phyloP scores from a whole-genome alignment of 2,329 filamentous ascomycete species.

The Paradendryphiella salina region DNA sequence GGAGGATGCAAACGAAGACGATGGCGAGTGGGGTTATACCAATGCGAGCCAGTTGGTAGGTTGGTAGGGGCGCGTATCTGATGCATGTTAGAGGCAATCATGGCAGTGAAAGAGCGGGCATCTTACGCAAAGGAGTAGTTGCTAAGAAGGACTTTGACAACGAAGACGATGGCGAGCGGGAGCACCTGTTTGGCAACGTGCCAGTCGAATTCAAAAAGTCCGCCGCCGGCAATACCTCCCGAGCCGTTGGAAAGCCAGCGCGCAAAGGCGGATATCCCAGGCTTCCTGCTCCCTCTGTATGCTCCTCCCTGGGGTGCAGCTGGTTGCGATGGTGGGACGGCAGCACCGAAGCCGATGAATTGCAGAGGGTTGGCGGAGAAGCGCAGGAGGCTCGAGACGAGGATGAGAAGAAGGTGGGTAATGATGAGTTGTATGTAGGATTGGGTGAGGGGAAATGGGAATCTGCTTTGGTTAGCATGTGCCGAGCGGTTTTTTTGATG shows the following conservation, averaged over 20 bases:
- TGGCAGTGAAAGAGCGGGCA: neutral
- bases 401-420: slow-evolving; percentile 54
- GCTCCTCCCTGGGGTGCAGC: slow-evolving; percentile 38
- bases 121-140: slow-evolving; percentile 59
- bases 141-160: slow-evolving; percentile 56
- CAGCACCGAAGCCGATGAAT: slow-evolving; percentile 49
- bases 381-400: slow-evolving; percentile 54
- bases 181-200: slow-evolving; percentile 54
- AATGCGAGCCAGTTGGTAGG: slow-evolving; percentile 58
- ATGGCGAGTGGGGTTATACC: slow-evolving; percentile 56
- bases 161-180: slow-evolving; percentile 55
- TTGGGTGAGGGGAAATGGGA: slow-evolving; percentile 57
- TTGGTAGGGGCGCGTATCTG: slow-evolving; percentile 56
- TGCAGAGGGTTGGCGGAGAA: slow-evolving; percentile 50
- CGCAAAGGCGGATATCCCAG: slow-evolving; percentile 32
- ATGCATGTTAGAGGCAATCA: slow-evolving; percentile 10
- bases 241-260: slow-evolving; percentile 48
- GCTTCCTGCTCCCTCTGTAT: slow-evolving; percentile 34
- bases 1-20: slow-evolving; percentile 53
- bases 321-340: slow-evolving; percentile 51
- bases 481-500: no score
- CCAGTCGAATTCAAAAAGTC: slow-evolving; percentile 57
- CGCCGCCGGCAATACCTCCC: slow-evolving; percentile 58
- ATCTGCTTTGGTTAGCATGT: slow-evolving; percentile 44
- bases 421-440: slow-evolving; percentile 57